A percentile compares a stretch with the other conserved stretches of the same genome.
These are phyloP conservation scores for Lichtheimia hyalospora DNA, from an alignment of 371 early-diverging fungal genomes.

Conservation along the genomic window DNA sequence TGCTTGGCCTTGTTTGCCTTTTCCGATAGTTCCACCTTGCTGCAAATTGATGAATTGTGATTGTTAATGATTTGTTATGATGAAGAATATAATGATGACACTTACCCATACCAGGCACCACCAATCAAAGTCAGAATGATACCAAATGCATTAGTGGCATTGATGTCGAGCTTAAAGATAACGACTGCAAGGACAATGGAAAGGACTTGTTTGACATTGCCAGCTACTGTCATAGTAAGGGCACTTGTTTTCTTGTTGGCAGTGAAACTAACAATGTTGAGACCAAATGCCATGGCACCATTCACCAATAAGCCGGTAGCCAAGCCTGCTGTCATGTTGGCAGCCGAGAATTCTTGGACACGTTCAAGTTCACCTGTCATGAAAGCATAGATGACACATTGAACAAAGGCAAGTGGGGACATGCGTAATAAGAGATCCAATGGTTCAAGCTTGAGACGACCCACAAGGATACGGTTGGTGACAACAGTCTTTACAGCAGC, in stretches of 20 bases:
- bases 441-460: conserved; percentile 80
- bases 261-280: conserved; percentile 82
- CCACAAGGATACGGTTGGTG: conserved; percentile 82
- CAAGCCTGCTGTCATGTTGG: conserved; percentile 45
- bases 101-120: conserved; percentile 66
- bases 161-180: conserved; percentile 72
- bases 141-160: conserved; percentile 67
- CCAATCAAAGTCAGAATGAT: conserved; percentile 78
- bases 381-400: conserved; percentile 68
- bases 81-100: not conserved
- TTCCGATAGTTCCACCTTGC: conserved; percentile 14
- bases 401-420: conserved; percentile 79
- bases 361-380: conserved; percentile 69
- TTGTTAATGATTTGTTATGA: no score
- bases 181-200: conserved; percentile 77
- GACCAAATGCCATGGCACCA: conserved; percentile 80
- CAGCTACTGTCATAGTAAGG: conserved; percentile 87
- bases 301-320: conserved; percentile 67
- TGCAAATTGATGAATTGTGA: not conserved
- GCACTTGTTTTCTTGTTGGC: conserved; percentile 86
- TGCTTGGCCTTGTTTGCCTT: conserved; percentile 5
- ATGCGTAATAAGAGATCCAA: conserved; percentile 81
- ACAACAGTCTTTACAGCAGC: conserved; percentile 84
- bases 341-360: conserved; percentile 49
- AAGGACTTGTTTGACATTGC: conserved; percentile 88